phyloP scores from a whole-genome alignment of 148 eudicot genomes.

The Cornus kousa region DNA sequence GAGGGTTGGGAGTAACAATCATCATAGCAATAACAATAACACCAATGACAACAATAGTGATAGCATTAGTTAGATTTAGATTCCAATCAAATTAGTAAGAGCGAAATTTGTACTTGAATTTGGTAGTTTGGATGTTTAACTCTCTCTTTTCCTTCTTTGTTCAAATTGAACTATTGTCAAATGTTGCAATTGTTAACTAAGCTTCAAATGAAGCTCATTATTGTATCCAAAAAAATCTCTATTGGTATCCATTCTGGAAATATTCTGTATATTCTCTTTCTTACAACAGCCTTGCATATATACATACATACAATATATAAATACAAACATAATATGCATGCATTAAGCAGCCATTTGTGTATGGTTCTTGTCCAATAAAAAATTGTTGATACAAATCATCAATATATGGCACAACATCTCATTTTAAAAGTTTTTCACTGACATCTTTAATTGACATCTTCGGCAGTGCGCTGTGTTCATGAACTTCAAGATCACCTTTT shows the following conservation, averaged over 20 bases:
- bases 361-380: no score
- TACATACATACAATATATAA: no score
- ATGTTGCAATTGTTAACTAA: background rate
- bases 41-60: slow-evolving; percentile 28
- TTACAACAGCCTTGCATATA: no score
- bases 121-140: background rate
- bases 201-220: slow-evolving; percentile 6
- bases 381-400: no score
- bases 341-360: no score
- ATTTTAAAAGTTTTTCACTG: no score
- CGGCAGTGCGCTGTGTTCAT: no score
- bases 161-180: background rate
- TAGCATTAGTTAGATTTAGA: slow-evolving; percentile 31
- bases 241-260: background rate
- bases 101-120: slow-evolving; percentile 16
- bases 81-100: slow-evolving; percentile 1
- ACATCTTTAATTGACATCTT: no score
- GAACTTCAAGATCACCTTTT: background rate
- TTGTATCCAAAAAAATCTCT: background rate
- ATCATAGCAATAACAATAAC: background rate
- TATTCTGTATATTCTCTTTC: no score
- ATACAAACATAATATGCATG: no score
- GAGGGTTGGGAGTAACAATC: slow-evolving; percentile 19
- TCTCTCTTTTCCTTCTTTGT: background rate
- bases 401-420: no score